Conservation (phyloP, 768 basidiomycete genomes). For the Boletus pseudopeckii region DNA sequence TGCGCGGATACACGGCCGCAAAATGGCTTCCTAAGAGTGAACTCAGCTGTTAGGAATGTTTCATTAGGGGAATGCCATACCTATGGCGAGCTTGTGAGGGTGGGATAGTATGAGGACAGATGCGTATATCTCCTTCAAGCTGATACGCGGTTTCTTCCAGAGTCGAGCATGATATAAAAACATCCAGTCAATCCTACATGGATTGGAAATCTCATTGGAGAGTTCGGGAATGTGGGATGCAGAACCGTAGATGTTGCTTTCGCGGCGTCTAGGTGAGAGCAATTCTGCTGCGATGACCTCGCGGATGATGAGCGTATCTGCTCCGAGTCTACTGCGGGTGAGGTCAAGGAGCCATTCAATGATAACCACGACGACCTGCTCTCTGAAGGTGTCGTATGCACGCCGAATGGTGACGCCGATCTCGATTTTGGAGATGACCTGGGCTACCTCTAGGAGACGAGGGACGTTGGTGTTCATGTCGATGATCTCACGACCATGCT, state of each 20-base stretch:
- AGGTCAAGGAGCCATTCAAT: conserved; percentile 85
- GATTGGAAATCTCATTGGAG: conserved; percentile 41
- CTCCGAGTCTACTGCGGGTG: conserved; percentile 64
- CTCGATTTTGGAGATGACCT: conserved; percentile 81
- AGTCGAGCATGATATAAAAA: conserved; percentile 79
- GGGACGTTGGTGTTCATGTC: conserved; percentile 58
- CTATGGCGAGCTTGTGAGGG: conserved; percentile 72
- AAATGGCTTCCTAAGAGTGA: conserved; percentile 67
- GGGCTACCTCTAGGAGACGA: conserved; percentile 72
- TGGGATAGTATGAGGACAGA: conserved; percentile 68
- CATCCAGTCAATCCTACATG: conserved; percentile 68
- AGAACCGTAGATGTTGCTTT: conserved; percentile 43
- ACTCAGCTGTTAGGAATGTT: conserved; percentile 4
- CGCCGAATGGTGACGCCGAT: conserved; percentile 86
- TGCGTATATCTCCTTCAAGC: conserved; percentile 80
- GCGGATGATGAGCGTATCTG: conserved; percentile 63
- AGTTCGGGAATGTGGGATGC: conserved; percentile 37
- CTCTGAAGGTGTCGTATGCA: conserved; percentile 84
- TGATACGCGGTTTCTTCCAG: conserved; percentile 81
- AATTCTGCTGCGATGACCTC: conserved; percentile 73
- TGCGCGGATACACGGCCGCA: conserved; percentile 76
- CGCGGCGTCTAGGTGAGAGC: conserved; percentile 56
- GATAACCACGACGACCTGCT: conserved; percentile 78
- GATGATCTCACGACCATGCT: conserved; percentile 77
- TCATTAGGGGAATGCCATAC: conserved; percentile 37